phyloP scores from a whole-genome alignment of 2,329 filamentous ascomycete species.

The Botryotinia narcissicola region DNA sequence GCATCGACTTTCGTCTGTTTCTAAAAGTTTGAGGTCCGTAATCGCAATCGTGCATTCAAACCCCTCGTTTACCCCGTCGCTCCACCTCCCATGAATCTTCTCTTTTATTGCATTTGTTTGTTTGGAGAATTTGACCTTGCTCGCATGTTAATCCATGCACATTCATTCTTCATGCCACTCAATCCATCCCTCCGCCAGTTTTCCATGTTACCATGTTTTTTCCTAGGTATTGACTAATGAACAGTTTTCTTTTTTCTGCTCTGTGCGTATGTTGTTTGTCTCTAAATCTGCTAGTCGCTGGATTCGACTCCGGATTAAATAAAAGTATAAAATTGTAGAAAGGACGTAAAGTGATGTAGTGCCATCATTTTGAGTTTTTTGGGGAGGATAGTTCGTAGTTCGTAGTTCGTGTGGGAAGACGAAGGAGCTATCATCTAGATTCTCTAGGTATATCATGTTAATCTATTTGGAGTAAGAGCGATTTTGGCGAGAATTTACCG shows the following conservation, averaged over 20 bases:
- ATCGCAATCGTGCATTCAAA: constrained; percentile 15
- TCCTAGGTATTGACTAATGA: neutral
- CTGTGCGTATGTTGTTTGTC: neutral
- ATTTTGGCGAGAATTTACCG: neutral
- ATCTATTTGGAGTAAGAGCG: neutral
- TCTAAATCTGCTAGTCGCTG: neutral
- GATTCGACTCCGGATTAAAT: neutral
- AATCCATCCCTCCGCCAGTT: neutral
- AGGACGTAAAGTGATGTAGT: neutral
- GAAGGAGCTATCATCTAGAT: neutral
- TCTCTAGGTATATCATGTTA: too few species aligned
- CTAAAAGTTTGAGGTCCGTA: constrained; percentile 6
- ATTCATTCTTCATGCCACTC: constrained; percentile 1
- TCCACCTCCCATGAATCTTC: neutral
- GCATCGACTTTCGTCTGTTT: neutral
- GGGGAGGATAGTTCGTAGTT: neutral
- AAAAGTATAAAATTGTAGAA: neutral
- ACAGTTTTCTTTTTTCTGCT: neutral
- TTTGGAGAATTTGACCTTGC: neutral
- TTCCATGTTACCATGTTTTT: neutral
- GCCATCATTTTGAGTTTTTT: neutral
- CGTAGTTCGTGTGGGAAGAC: neutral
- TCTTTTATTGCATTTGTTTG: neutral
- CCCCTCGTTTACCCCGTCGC: neutral
- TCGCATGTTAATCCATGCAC: neutral